Base-by-base conservation (phyloP, 495 filamentous ascomycete genomes). In the Recurvomyces mirabilis region DNA sequence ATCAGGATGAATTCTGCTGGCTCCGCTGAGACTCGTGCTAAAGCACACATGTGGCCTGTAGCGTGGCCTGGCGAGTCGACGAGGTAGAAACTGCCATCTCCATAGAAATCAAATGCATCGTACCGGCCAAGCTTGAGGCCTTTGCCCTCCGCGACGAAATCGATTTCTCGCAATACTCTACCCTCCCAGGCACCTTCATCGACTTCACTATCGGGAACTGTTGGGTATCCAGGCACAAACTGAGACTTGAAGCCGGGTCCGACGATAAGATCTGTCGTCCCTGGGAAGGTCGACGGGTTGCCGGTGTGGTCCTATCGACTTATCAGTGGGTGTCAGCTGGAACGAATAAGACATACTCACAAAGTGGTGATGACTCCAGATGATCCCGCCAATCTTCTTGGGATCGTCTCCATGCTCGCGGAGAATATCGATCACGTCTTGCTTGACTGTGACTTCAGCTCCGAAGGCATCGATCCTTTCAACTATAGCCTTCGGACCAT, bases 31-130 rank as follows among this genome's bases (percentile, higher is more conserved):
- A 69, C 71, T 1, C 75, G 59, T 9, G 72, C 77, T 4, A 82
- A 59, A 0, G 49, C 76, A 45, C 67, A 68, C 3, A 78, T 63
- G 49, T 82, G 76, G 0, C 78, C 76, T 22, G 68, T 57, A 10
- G 66, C 63, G 44, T 79, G 76, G 11, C 76, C 76, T 3, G 75
- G 73, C 0, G 67, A 48, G 51, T 75, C 64, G 34, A 80, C 62
- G 28, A 79, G 62, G 56, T 75, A 77, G 45, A 79, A 70, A 18
- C 66, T 69, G 7, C 76, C 75, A 51, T 79, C 77, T 7, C 63
- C 65, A 50, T 77, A 79, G 46, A 56, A 62, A 53, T 68, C 64
- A 42, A 48, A 28, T 2, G 65, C 63, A 1, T 41, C 11, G 46
- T 58, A 66, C 17, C 46, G 36, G 26, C 60, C 65, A 17, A 68